phyloP scores from a whole-genome alignment of 805 yeast genomes.

The Ogataea zsoltii region DNA sequence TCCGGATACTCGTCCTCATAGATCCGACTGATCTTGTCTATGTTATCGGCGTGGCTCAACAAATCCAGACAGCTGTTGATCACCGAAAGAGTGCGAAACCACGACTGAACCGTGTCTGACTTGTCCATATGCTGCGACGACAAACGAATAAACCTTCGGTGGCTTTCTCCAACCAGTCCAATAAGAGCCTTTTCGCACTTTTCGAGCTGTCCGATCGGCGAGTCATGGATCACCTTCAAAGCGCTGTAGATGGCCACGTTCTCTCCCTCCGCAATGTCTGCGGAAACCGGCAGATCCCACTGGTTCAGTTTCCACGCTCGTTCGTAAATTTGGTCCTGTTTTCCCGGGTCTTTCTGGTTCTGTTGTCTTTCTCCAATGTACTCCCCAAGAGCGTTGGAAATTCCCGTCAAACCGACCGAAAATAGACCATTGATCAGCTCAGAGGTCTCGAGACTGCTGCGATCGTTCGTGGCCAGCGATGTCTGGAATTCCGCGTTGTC shows the following conservation, averaged over 20 bases:
- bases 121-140: slow-evolving; percentile 3
- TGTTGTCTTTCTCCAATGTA: slow-evolving; percentile 10
- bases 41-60: too few relatives aligned
- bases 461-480: slow-evolving; percentile 17
- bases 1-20: slow-evolving; percentile 6
- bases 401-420: slow-evolving; percentile 55
- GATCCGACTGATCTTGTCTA: not conserved
- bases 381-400: slow-evolving; percentile 44
- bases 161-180: slow-evolving; percentile 16
- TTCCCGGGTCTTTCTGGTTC: not conserved
- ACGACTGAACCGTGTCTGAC: slow-evolving; percentile 22
- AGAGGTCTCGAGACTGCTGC: not conserved
- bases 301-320: slow-evolving; percentile 76
- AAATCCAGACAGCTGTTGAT: slow-evolving; percentile 28
- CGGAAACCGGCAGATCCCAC: slow-evolving; percentile 70
- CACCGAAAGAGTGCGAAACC: slow-evolving; percentile 35
- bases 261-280: slow-evolving; percentile 33
- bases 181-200: slow-evolving; percentile 28
- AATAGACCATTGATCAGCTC: slow-evolving; percentile 42
- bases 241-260: slow-evolving; percentile 53
- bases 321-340: slow-evolving; percentile 40
- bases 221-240: slow-evolving; percentile 48
- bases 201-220: slow-evolving; percentile 18
- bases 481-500: slow-evolving; percentile 60
- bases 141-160: slow-evolving; percentile 5